These are phyloP conservation scores for Ogataea paradorogensis DNA, from an alignment of 805 yeast genomes.

Conservation along the genomic window DNA sequence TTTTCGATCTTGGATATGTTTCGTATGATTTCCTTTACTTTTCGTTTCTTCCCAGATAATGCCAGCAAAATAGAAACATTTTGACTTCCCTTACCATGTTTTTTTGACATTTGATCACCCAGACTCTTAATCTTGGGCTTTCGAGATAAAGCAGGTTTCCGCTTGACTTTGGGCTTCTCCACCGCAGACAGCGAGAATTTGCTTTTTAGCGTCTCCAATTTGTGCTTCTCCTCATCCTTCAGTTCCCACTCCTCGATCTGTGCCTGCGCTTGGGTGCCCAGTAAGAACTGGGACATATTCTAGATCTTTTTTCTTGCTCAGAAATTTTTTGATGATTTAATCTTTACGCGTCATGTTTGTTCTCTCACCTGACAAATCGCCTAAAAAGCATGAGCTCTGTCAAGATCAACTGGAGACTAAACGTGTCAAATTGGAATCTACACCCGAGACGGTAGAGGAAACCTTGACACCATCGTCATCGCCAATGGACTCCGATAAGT, in stretches of 20 bases:
- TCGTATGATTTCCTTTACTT: conserved; percentile 28
- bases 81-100: conserved; percentile 13
- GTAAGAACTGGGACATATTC: conserved; percentile 10
- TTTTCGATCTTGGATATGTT: conserved; percentile 20
- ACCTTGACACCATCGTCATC: conserved; percentile 8
- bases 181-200: conserved; percentile 8
- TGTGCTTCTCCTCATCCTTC: conserved; percentile 11
- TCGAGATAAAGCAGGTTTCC: conserved; percentile 1
- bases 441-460: conserved; percentile 2
- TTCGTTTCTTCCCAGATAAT: conserved; percentile 32
- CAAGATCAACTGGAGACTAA: conserved; percentile 6
- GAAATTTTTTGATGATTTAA: conserved; percentile 1
- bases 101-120: conserved; percentile 24
- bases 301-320: neutral
- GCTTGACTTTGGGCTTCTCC: conserved; percentile 1
- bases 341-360: conserved; percentile 11
- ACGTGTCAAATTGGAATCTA: conserved; percentile 3
- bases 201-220: conserved; percentile 5
- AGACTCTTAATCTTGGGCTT: conserved; percentile 21
- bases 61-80: conserved; percentile 24
- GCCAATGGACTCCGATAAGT: conserved; percentile 6
- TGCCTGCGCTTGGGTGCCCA: conserved; percentile 26
- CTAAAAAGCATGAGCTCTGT: conserved; percentile 10
- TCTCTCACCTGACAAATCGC: conserved; percentile 20
- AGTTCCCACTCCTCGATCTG: conserved; percentile 22